Base-by-base conservation (phyloP, 2,329 filamentous ascomycete species). In the Nothophaeocryptopus gaeumannii region DNA sequence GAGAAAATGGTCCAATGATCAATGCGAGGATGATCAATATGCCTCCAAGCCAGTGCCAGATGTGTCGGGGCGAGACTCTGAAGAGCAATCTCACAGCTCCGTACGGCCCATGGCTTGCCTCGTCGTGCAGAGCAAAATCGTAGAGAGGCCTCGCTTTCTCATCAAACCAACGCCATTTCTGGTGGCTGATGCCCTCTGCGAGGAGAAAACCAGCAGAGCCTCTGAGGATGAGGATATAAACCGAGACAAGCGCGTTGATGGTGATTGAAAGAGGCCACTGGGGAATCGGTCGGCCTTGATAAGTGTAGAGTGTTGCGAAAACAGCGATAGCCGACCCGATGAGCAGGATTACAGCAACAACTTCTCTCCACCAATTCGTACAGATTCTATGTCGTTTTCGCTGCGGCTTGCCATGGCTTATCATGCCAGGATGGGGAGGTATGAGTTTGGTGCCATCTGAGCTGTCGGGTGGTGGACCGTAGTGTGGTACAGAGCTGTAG, bases 141-240 rank as follows among this genome's bases (percentile, higher is more conserved):
- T 50, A 44, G 4, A 54, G 39, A 4, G 51, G 51, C 8, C 35
- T 14, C 10, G 14, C 39, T 10, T 33, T 44, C 13, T 38, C 38
- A 9, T 50, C 40, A n/a, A 50, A 47, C 51, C 47, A 50, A 10
- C 16, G 38, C 51, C 51, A 54, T 20, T 54, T 54, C 26, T 39
- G 35, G 2, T 50, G 47, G 16, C 29, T 43, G 11, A 54, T 35
- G 12, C 51, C 39, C 34, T 54, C 47, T 2, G 51, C 34, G 3
- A 54, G 38, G 8, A 54, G 16, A 16, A 44, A 45, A 10, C 29
- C 41, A 16, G 20, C 31, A 11, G 30, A 33, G n/a, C 30, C 31
- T 20, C 31, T n/a, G 11, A 44, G n/a, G 5, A 36, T 44, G 14
- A 35, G 47, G 20, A 26, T 26, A 20, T 41, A 41, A 3, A 30